Percentiles rank a stretch among this genome's conserved stretches.
These are phyloP conservation scores for Triticum aestivum DNA, from an alignment of 176 grass and related monocot species.

Conservation along the genomic window IWGSC_CS_RefSeq_v2.1 NC_057810.1:47102911-47103410, in stretches of 20 bases:
- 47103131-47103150: constrained; percentile 21
- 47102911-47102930: constrained; percentile 9
- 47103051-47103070: constrained; percentile 97
- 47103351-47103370: not conserved
- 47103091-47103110: constrained; percentile 98
- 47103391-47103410: not conserved
- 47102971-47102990: not conserved
- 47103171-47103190: not conserved
- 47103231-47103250: constrained; percentile 86
- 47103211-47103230: not conserved
- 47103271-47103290: constrained; percentile 96
- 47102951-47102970: not conserved
- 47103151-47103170: not conserved
- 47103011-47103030: not conserved
- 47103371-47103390: not conserved
- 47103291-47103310: constrained; percentile 91
- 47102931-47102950: constrained; percentile 11
- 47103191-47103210: not conserved
- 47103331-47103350: not conserved
- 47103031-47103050: constrained; percentile 48
- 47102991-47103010: not conserved
- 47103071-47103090: constrained; percentile 99
- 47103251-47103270: constrained; percentile 69
- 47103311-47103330: not conserved
- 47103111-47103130: constrained; percentile 99